These are phyloP conservation scores for Corniculantispora saksenae DNA, from an alignment of 2,329 filamentous ascomycete genomes.

Conservation along the genomic window DNA sequence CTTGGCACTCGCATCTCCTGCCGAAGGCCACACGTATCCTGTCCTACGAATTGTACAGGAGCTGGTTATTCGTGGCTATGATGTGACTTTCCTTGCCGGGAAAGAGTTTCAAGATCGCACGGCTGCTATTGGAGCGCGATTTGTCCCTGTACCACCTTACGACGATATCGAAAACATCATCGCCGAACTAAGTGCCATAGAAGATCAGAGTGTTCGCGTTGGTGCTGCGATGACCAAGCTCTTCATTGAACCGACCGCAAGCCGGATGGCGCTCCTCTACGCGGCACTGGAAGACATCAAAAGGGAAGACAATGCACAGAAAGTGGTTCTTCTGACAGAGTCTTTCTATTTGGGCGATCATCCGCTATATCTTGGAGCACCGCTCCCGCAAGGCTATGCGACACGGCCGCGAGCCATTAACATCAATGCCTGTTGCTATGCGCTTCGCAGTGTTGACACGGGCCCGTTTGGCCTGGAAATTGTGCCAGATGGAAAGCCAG, in stretches of 20 bases:
- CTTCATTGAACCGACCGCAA: conserved; percentile 36
- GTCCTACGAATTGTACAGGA: conserved; percentile 37
- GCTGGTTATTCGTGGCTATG: conserved; percentile 41
- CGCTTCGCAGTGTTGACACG: conserved; percentile 38
- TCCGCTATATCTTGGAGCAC: conserved; percentile 40
- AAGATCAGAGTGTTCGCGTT: conserved; percentile 18
- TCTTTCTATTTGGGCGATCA: conserved; percentile 37
- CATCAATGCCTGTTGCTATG: conserved; percentile 41
- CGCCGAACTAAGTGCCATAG: conserved; percentile 18
- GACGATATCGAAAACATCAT: conserved; percentile 18
- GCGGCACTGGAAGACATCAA: conserved; percentile 36
- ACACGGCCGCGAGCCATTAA: conserved; percentile 39
- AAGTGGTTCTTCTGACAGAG: conserved; percentile 48
- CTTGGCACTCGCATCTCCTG: conserved; percentile 24
- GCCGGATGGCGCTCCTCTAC: conserved; percentile 24
- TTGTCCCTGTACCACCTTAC: conserved; percentile 30
- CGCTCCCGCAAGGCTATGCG: conserved; percentile 39
- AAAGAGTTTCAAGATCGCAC: conserved; percentile 36
- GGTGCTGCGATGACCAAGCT: conserved; percentile 21
- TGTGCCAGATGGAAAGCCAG: conserved; percentile 38
- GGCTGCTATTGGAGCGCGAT: conserved; percentile 39
- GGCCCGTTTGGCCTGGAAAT: conserved; percentile 41
- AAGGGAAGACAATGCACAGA: conserved; percentile 33
- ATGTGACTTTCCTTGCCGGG: conserved; percentile 43
- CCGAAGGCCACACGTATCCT: conserved; percentile 34